phyloP scores from a whole-genome alignment of 1,139 yeast species.

The Nakaseomyces uthaithaninus region DNA sequence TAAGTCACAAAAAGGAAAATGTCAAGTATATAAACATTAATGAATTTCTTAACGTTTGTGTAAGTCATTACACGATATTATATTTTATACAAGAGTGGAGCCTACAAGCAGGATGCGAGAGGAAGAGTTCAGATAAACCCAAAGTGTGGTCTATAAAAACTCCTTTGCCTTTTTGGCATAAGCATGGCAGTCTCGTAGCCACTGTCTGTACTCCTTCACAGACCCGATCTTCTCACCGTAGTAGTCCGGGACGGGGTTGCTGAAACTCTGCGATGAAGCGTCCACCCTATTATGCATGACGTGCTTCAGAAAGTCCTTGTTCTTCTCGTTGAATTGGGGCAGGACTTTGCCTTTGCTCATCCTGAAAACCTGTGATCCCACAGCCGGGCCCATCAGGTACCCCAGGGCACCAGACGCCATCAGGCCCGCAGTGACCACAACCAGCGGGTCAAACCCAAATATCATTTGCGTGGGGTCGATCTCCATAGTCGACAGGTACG shows the following conservation, averaged over 20 bases:
- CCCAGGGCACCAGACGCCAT: slow-evolving; percentile 70
- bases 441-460: slow-evolving; percentile 79
- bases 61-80: too few species aligned
- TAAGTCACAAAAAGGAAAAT: too few species aligned
- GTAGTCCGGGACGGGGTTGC: slow-evolving; percentile 95
- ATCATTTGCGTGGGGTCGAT: slow-evolving; percentile 76
- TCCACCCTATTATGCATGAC: slow-evolving; percentile 77
- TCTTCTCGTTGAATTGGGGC: slow-evolving; percentile 48
- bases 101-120: too few species aligned
- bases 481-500: slow-evolving; percentile 67
- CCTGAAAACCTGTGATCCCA: slow-evolving; percentile 67
- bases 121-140: too few species aligned
- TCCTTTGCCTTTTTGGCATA: slow-evolving; percentile 79
- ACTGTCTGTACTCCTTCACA: slow-evolving; percentile 77
- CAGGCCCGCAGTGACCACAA: slow-evolving; percentile 63
- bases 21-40: too few species aligned
- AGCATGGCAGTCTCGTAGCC: slow-evolving; percentile 93
- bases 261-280: slow-evolving; percentile 84
- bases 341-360: slow-evolving; percentile 43
- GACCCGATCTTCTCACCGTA: slow-evolving; percentile 94
- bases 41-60: too few species aligned
- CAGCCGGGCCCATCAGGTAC: slow-evolving; percentile 70
- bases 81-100: too few species aligned
- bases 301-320: slow-evolving; percentile 64
- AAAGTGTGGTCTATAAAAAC: slow-evolving; percentile 50